A percentile compares a stretch with the other conserved stretches of the same genome.
These are phyloP conservation scores for Fusarium devonianum DNA, from an alignment of 2,329 filamentous ascomycete genomes.

Conservation along the genomic window DNA sequence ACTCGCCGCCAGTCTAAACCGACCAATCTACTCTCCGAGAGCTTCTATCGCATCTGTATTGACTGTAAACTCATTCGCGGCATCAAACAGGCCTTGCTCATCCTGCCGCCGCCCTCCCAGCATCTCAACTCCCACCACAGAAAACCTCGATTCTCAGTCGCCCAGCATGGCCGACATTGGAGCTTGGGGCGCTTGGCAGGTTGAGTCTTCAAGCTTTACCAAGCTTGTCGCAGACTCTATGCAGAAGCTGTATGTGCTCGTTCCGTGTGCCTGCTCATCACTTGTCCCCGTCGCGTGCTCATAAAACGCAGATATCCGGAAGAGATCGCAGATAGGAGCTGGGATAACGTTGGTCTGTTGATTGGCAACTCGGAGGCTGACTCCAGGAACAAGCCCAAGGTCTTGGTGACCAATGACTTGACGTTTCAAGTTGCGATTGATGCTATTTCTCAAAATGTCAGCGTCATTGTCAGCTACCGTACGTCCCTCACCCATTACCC, in stretches of 20 bases:
- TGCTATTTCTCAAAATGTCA: constrained; percentile 78
- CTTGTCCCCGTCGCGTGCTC: too few relatives aligned
- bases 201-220: constrained; percentile 53
- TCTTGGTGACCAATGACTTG: constrained; percentile 81
- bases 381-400: constrained; percentile 45
- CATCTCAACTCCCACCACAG: background rate
- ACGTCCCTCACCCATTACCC: constrained; percentile 11
- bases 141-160: background rate
- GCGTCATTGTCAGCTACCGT: constrained; percentile 91
- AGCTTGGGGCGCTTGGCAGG: constrained; percentile 52
- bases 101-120: constrained; percentile 19
- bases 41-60: background rate
- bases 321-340: constrained; percentile 84
- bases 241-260: constrained; percentile 69
- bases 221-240: constrained; percentile 77
- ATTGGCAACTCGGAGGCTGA: constrained; percentile 53
- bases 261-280: background rate
- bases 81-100: constrained; percentile 21
- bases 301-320: constrained; percentile 77
- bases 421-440: constrained; percentile 89
- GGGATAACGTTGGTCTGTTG: constrained; percentile 95
- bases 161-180: constrained; percentile 41
- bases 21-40: background rate
- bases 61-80: background rate
- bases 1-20: constrained; percentile 10